Evolutionary conservation across 2,329 filamentous ascomycete species (phyloP), one percentile per base, ranked within the genome.

Genomic region (Alternaria hordeiaustralica): DNA sequence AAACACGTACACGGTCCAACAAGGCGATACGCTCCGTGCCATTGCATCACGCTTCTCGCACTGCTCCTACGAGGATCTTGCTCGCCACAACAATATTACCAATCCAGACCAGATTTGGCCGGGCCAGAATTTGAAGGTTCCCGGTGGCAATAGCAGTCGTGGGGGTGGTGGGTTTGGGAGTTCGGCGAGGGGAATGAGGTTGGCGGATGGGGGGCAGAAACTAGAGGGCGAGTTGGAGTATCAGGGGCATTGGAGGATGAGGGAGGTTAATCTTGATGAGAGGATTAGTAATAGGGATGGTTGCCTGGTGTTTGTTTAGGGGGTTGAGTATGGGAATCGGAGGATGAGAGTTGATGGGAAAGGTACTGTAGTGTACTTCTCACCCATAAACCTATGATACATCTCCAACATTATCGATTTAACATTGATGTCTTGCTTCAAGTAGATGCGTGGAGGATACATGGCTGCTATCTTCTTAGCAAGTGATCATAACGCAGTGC

Each of bases 31-130:
- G 12, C 65, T 75, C 3, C 73, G 72, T 10, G 68, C 72, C 53
- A 75, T 75, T 43, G 73, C 73, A 0, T 58, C 53, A 3, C 64
- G 73, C 13, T 70, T 68, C 61, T 64, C 53, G 8, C 67, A 75
- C 55, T 75, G 73, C 66, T 66, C 69, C 2, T 74, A 65, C n/a
- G 70, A 75, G 6, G 70, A 75, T 0, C 58, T 75, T 4, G 69
- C 72, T 1, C 60, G 70, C 4, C 70, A 74, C 55, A 75, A 75
- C 57, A 69, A 71, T 33, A 73, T 75, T 20, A 56, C 54, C 33
- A 75, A 75, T 18, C 58, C 71, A 0, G 73, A 75, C 25, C 67
- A 73, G 65, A 74, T 75, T 20, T 75, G 72, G 61, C 72, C 72
- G 1, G 73, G 73, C 2, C 72, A 75, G 67, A 68, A 67, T 6